Evolutionary conservation across 805 yeast species (phyloP).

Genomic region (Torulaspora gathmanii): DNA sequence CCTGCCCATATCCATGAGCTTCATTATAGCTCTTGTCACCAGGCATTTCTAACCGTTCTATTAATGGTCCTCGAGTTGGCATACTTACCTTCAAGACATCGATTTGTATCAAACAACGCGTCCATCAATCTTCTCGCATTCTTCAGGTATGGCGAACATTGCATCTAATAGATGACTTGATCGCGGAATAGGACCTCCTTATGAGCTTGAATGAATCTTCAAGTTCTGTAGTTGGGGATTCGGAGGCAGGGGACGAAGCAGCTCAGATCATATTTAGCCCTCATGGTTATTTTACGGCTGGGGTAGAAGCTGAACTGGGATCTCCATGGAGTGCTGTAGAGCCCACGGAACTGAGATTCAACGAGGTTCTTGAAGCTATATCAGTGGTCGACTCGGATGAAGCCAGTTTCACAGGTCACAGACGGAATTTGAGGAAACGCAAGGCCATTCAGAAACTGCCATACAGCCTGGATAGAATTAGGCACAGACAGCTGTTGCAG

Average conservation of each 20-base stretch:
- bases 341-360: background rate
- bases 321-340: background rate
- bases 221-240: constrained; percentile 26
- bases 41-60: background rate
- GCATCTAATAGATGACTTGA: background rate
- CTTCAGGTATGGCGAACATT: background rate
- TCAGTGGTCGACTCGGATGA: background rate
- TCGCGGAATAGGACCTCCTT: constrained; percentile 1
- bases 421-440: constrained; percentile 29
- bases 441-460: constrained; percentile 37
- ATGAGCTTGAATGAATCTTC: constrained; percentile 15
- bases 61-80: background rate
- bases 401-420: constrained; percentile 2
- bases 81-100: background rate
- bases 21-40: background rate
- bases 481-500: constrained; percentile 29
- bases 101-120: background rate
- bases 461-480: constrained; percentile 34
- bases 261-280: constrained; percentile 4
- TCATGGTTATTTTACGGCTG: background rate
- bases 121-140: background rate
- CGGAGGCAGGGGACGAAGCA: constrained; percentile 23
- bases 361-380: background rate
- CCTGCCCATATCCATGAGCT: background rate
- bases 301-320: background rate